phyloP scores from a whole-genome alignment of 2,329 filamentous ascomycete genomes.

The Dichotomopilus funicola region DNA sequence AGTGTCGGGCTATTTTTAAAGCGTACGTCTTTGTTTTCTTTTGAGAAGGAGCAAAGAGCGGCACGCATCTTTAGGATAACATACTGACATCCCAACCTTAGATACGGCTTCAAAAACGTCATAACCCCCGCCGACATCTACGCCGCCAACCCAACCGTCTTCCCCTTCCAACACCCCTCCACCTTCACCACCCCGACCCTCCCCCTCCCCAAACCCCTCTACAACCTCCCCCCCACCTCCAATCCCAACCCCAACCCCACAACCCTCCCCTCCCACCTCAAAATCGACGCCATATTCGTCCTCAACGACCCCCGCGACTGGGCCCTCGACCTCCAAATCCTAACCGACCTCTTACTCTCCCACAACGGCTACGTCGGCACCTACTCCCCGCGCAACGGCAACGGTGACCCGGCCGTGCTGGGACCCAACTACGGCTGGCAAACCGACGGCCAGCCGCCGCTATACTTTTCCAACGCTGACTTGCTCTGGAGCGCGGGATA shows the following conservation, averaged over 20 bases:
- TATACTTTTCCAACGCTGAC: conserved; percentile 90
- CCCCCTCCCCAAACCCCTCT: conserved; percentile 45
- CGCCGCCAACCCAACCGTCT: conserved; percentile 64
- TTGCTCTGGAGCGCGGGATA: conserved; percentile 83
- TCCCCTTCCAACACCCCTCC: conserved; percentile 72
- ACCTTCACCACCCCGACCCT: conserved; percentile 52
- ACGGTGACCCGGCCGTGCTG: conserved; percentile 24
- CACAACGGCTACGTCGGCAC: conserved; percentile 75
- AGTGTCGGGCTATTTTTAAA: conserved; percentile 68
- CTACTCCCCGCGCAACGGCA: conserved; percentile 64
- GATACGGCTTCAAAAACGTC: conserved; percentile 65
- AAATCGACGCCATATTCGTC: conserved; percentile 84
- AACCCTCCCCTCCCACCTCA: conserved; percentile 44
- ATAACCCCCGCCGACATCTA: conserved; percentile 83
- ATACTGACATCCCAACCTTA: neutral
- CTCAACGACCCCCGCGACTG: conserved; percentile 97
- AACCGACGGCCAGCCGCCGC: conserved; percentile 67
- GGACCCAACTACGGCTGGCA: conserved; percentile 67
- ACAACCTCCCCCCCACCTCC: conserved; percentile 11
- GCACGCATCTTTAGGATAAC: neutral
- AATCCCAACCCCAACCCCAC: conserved; percentile 27
- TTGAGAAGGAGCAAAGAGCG: too few species aligned
- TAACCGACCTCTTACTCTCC: conserved; percentile 77
- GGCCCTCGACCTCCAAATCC: conserved; percentile 81
- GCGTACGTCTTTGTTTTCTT: conserved; percentile 38